Evolutionary conservation across 2,329 filamentous ascomycete species (phyloP), one percentile per base, ranked within the genome.

Genomic region (Sarocladium oryzae): DNA sequence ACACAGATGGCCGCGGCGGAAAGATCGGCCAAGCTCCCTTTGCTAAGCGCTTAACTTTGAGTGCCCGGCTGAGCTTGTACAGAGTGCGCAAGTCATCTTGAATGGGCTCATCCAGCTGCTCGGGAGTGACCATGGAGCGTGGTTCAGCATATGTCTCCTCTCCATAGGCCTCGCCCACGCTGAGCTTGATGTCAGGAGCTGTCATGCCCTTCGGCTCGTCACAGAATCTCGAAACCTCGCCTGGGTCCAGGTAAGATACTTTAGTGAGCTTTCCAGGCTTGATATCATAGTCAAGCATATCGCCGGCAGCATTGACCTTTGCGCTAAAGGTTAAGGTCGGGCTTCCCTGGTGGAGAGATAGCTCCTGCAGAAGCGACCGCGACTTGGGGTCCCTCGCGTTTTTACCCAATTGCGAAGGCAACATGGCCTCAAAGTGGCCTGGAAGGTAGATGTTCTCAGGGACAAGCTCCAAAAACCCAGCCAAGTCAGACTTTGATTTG

Each of bases 281-380:
- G 43, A 86, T 69, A 40, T 73, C 76, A 57, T 72, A 69, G 8
- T 81, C 76, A 7, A 83, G 63, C 3, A 85, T 58, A 5, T 74
- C 65, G 6, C 82, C 83, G 1, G 67, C 60, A 13, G 69, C 62
- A 56, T 79, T 75, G 20, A 86, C 69, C 48, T 72, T 75, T 4
- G 79, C 76, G 54, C 81, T 85, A 59, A 86, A 84, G 0, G 82
- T 85, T 45, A 86, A 69, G 43, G 77, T 76, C 1, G 76, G 78
- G 24, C 69, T 66, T 50, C 71, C 66, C 8, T 71, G 61, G 2
- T 69, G 74, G 23, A 87, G 68, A 36, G 83, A 85, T 55, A 82
- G 78, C 23, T 66, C 62, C 24, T 72, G 61, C n/a, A 78, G 69
- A 21, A 77, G 59, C 30, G 68, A 63, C n/a, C 70, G 58, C 5